Evolutionary conservation across 495 filamentous ascomycete species (phyloP).

Genomic region (Lepraria neglecta): DNA sequence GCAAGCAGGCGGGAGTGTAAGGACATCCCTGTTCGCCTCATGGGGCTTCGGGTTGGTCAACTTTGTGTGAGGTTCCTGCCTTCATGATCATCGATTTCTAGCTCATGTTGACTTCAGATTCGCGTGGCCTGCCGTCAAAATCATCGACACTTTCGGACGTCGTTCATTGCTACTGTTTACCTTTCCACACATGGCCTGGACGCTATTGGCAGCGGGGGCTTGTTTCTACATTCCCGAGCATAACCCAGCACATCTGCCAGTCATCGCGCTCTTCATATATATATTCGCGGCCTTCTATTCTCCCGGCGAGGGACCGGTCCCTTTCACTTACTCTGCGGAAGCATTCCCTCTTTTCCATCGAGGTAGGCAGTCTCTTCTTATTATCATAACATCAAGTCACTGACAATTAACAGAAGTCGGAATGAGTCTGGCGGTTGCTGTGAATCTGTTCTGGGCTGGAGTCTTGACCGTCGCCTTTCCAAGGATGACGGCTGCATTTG

Average conservation of each 20-base stretch:
- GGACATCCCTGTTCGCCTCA: conserved; percentile 60
- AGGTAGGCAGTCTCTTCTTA: conserved; percentile 26
- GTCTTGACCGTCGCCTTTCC: conserved; percentile 62
- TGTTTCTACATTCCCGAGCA: conserved; percentile 57
- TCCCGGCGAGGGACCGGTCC: conserved; percentile 75
- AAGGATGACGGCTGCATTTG: conserved; percentile 47
- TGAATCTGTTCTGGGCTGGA: conserved; percentile 60
- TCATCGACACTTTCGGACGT: conserved; percentile 80
- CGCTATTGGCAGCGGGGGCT: conserved; percentile 64
- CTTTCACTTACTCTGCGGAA: conserved; percentile 75
- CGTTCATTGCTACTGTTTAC: conserved; percentile 73
- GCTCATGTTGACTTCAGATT: conserved; percentile 38
- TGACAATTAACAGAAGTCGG: conserved; percentile 45
- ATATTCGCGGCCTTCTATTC: conserved; percentile 69
- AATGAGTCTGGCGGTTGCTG: conserved; percentile 68
- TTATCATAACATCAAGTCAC: not conserved
- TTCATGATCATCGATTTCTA: too few species aligned
- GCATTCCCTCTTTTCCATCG: conserved; percentile 70
- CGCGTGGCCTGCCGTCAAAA: conserved; percentile 73
- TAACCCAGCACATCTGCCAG: conserved; percentile 48
- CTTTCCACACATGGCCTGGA: conserved; percentile 80
- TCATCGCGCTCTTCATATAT: conserved; percentile 67
- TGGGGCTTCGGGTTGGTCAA: conserved; percentile 78
- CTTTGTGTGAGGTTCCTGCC: conserved; percentile 42
- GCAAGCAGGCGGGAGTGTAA: conserved; percentile 51